phyloP scores from a whole-genome alignment of 208 protist species.

The Crithidia bombi region DNA sequence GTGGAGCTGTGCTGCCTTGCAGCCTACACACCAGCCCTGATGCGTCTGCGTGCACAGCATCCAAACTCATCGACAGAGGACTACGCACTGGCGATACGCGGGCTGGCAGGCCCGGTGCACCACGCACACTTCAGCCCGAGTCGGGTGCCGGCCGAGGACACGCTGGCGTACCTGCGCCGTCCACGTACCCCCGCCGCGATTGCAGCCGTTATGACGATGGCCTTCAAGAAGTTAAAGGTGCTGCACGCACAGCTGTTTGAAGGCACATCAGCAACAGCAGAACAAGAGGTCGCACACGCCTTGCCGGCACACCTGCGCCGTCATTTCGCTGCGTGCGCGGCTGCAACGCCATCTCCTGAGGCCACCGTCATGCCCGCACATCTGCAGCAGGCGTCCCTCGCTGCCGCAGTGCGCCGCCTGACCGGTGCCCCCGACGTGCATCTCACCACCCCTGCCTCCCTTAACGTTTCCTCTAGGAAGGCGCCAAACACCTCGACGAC shows the following conservation, averaged over 20 bases:
- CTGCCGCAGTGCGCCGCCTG: conserved; percentile 4
- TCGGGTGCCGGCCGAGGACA: conserved; percentile 31
- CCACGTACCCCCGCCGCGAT: conserved; percentile 20
- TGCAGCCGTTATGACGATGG: conserved; percentile 27
- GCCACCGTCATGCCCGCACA: background rate
- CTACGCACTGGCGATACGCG: conserved; percentile 13
- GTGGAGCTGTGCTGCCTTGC: conserved; percentile 77
- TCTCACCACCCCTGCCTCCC: no score
- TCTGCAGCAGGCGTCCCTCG: conserved; percentile 11
- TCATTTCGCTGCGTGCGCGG: conserved; percentile 9
- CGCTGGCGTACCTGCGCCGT: conserved; percentile 20
- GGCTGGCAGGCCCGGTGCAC: conserved; percentile 31
- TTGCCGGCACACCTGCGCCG: conserved; percentile 9
- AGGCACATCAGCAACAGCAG: background rate
- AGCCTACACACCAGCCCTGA: conserved; percentile 52
- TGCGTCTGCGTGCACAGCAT: conserved; percentile 24
- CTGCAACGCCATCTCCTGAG: background rate
- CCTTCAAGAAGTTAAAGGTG: conserved; percentile 26
- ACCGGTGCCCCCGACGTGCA: background rate
- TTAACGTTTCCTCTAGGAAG: no score
- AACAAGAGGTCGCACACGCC: background rate
- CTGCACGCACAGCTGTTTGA: conserved; percentile 26
- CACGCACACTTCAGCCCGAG: conserved; percentile 24
- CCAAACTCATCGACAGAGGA: conserved; percentile 7
- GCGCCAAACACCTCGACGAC: background rate